Conservation (phyloP, 805 yeast species). For the Yarrowia bubula region DNA sequence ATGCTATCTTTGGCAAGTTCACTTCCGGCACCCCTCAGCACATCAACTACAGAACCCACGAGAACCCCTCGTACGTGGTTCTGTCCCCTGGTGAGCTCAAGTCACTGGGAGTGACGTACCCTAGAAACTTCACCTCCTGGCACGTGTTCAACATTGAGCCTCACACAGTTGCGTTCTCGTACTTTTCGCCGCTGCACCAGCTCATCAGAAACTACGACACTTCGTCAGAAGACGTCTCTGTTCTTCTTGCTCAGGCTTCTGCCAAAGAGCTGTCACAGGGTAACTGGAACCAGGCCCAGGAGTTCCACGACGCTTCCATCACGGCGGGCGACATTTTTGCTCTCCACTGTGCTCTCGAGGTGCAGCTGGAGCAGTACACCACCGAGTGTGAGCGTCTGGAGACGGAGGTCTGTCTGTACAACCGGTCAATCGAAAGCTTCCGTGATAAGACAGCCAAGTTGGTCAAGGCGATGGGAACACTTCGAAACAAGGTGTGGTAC, state of each 20-base stretch:
- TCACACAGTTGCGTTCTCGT: slow-evolving; percentile 16
- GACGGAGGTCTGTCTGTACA: slow-evolving; percentile 8
- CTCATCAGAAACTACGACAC: slow-evolving; percentile 7
- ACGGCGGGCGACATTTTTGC: slow-evolving; percentile 5
- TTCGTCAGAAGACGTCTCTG: not conserved
- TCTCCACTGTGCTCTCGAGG: slow-evolving; percentile 2
- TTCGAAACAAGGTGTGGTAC: slow-evolving; percentile 36
- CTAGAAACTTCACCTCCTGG: slow-evolving; percentile 9
- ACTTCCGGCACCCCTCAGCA: not conserved
- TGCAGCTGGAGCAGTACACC: slow-evolving; percentile 19
- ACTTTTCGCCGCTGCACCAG: slow-evolving; percentile 21
- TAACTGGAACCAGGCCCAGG: slow-evolving; percentile 23
- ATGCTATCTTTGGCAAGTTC: not conserved
- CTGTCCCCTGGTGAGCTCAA: slow-evolving; percentile 15
- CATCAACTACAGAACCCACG: not conserved
- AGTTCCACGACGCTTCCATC: slow-evolving; percentile 16
- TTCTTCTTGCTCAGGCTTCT: slow-evolving; percentile 4
- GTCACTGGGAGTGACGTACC: not conserved
- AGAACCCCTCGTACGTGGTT: slow-evolving; percentile 13
- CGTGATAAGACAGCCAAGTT: slow-evolving; percentile 5
- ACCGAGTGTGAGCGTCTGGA: slow-evolving; percentile 23
- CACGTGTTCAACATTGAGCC: slow-evolving; percentile 26
- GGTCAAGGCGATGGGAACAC: slow-evolving; percentile 28
- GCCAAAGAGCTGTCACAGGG: slow-evolving; percentile 16
- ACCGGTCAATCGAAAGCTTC: slow-evolving; percentile 15